phyloP scores from a whole-genome alignment of 495 filamentous ascomycete species.

The Podospora fimiseda region DNA sequence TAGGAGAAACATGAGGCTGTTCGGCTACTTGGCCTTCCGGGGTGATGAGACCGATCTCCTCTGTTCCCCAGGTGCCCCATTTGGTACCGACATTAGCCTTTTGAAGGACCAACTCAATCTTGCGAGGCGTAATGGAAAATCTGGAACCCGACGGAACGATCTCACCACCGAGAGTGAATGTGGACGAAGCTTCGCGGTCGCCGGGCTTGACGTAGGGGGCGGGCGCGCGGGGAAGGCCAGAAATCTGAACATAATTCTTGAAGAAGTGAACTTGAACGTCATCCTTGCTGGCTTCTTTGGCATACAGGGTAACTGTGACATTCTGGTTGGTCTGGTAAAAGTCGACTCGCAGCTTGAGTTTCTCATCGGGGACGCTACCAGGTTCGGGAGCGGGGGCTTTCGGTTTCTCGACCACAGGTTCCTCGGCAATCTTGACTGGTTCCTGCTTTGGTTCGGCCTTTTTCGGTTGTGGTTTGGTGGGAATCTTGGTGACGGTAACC shows the following conservation, averaged over 20 bases:
- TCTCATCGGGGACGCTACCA: slow-evolving; percentile 22
- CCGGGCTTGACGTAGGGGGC: slow-evolving; percentile 22
- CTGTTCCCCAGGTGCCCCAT: slow-evolving; percentile 53
- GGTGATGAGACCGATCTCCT: slow-evolving; percentile 15
- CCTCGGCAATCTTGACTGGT: slow-evolving; percentile 20
- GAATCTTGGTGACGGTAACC: slow-evolving; percentile 58
- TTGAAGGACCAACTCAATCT: slow-evolving; percentile 73
- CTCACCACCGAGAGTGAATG: slow-evolving; percentile 59
- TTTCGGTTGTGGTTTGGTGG: slow-evolving; percentile 42
- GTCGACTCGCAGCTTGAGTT: slow-evolving; percentile 26
- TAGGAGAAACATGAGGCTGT: not conserved
- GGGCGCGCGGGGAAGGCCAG: slow-evolving; percentile 20
- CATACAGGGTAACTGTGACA: slow-evolving; percentile 33
- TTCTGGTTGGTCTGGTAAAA: slow-evolving; percentile 37
- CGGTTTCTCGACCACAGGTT: slow-evolving; percentile 14
- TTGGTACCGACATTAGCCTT: slow-evolving; percentile 65
- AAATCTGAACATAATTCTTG: slow-evolving; percentile 20
- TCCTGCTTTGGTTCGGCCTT: slow-evolving; percentile 16
- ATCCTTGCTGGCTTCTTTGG: slow-evolving; percentile 33
- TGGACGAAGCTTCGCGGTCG: slow-evolving; percentile 40
- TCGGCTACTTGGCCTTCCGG: too few species aligned
- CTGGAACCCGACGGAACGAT: slow-evolving; percentile 57
- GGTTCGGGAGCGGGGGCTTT: slow-evolving; percentile 12
- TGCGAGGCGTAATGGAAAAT: slow-evolving; percentile 63
- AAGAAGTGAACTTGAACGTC: slow-evolving; percentile 25